A percentile compares a stretch with the other conserved stretches of the same genome.
Conservation (phyloP, 75 land plant genomes). For the Cupressus sempervirens region DNA sequence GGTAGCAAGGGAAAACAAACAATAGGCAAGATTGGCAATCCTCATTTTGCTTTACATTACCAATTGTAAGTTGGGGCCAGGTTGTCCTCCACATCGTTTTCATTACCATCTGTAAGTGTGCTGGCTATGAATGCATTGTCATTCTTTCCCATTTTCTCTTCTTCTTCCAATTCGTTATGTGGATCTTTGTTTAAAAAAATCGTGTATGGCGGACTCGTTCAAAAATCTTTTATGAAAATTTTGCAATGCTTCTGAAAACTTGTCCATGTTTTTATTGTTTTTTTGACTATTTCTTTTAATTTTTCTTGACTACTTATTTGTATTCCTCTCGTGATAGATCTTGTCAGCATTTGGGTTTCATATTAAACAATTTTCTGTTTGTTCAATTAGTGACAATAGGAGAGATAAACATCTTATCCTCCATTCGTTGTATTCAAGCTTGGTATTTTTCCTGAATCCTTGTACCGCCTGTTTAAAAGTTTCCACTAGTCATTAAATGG, state of each 20-base stretch:
- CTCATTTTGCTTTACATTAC: no score
- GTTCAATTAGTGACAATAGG: no score
- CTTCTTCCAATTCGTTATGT: neutral
- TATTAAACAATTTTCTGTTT: no score
- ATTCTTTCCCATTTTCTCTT: neutral
- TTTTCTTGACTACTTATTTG: neutral
- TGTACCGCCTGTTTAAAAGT: neutral
- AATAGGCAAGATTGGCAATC: no score
- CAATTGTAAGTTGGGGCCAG: no score
- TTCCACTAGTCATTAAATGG: neutral
- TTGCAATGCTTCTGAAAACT: neutral
- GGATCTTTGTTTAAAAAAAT: no score
- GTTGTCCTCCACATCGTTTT: neutral
- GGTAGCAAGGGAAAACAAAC: neutral
- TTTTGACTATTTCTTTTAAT: neutral
- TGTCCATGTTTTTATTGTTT: neutral
- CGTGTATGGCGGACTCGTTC: neutral
- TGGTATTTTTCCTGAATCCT: neutral
- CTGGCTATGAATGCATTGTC: neutral
- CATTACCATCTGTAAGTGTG: neutral
- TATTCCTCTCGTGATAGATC: neutral
- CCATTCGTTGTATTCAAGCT: no score
- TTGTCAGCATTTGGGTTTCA: no score
- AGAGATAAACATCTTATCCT: no score
- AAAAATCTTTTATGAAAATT: neutral